These are phyloP conservation scores for Paspalum vaginatum DNA, from an alignment of 176 grass and related monocot genomes.

Conservation along the genomic window DNA sequence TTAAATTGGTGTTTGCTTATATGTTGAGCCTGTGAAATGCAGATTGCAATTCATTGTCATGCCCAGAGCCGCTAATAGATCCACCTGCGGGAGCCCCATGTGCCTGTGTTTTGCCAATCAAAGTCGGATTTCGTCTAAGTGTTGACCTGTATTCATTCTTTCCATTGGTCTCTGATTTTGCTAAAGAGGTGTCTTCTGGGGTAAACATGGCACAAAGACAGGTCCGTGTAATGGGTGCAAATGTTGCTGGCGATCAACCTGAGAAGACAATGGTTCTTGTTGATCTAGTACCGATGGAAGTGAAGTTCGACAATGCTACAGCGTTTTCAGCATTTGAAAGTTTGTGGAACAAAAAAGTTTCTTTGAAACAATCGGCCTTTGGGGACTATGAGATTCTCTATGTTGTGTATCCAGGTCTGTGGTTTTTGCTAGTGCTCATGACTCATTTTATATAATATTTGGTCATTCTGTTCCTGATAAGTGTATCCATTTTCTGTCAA, in stretches of 20 bases:
- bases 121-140: constrained; percentile 82
- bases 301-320: constrained; percentile 70
- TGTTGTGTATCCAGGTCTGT: constrained; percentile 94
- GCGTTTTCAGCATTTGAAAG: constrained; percentile 75
- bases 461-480: constrained; percentile 21
- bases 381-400: constrained; percentile 85
- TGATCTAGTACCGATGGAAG: constrained; percentile 77
- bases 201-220: constrained; percentile 74
- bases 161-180: constrained; percentile 87
- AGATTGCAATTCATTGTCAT: constrained; percentile 87
- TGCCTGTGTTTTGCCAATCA: constrained; percentile 93
- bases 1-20: constrained; percentile 21
- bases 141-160: constrained; percentile 86
- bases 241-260: constrained; percentile 78
- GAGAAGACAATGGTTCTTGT: constrained; percentile 86
- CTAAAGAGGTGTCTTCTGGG: constrained; percentile 76
- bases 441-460: constrained; percentile 41
- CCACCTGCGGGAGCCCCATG: constrained; percentile 76
- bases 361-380: constrained; percentile 67
- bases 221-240: constrained; percentile 96
- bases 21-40: constrained; percentile 29
- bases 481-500: constrained; percentile 6
- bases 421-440: constrained; percentile 6
- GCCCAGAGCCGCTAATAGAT: constrained; percentile 80
- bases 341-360: constrained; percentile 80